Evolutionary conservation across 2,329 filamentous ascomycete genomes (phyloP), one percentile per base, ranked within the genome.

Genomic region (Neofusicoccum umdonicola): DNA sequence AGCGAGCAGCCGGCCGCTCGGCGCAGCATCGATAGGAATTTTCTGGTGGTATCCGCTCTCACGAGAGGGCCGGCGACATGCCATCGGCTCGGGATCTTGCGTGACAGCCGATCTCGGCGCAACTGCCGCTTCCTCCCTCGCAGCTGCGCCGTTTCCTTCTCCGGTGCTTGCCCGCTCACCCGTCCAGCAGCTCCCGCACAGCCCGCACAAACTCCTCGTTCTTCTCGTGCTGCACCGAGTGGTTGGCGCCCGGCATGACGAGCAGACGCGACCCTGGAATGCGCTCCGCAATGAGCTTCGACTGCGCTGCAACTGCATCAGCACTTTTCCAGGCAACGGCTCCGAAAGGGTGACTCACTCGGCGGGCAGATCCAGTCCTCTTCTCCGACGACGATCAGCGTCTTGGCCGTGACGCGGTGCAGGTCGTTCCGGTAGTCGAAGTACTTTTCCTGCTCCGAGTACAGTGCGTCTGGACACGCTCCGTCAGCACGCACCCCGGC

Each of bases 341-440:
- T 22, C 45, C 5, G 8, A n/a, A n/a, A 11, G 6, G 7, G 12
- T 1, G 6, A 47, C 61, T 45, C 27, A 63, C 61, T 63, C 37
- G 61, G 61, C 2, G 77, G 76, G 44, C 77, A 80, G 13, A 80
- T 79, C 77, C 78, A 79, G 62, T 79, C 77, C 62, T 74, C 69
- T 3, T 73, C 73, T 2, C 78, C 78, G 3, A 79, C 76, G 9
- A 79, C 63, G 1, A 79, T 72, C 39, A 79, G 66, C 0, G 77
- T 78, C 47, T 72, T 74, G 12, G 76, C 75, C 4, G 68, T 73
- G 27, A 79, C 73, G 7, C 64, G 56, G 7, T 67, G 42, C 8
- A 79, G 67, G 12, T 69, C 63, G 8, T 71, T 66, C 2, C 71
- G 69, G 64, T 79, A 79, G 61, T 79, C 77, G 65, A 79, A 78